Conservation (phyloP, 2,329 filamentous ascomycete species). For the Trichoderma polysporum region DNA sequence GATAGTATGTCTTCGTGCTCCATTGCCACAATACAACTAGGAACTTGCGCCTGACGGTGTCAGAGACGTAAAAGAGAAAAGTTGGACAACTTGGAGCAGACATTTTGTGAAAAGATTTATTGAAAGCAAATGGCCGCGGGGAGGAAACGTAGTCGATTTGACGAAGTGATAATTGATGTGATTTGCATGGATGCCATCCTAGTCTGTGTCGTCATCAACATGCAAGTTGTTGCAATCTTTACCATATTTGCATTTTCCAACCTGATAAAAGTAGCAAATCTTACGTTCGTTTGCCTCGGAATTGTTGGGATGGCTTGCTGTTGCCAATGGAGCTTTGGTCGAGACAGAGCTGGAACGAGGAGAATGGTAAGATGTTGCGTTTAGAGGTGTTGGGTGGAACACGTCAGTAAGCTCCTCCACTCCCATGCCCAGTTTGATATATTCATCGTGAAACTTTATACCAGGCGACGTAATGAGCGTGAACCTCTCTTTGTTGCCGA, state of each 20-base stretch:
- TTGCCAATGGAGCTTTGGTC: not conserved
- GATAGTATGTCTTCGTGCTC: no score
- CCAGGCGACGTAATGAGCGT: slow-evolving; percentile 51
- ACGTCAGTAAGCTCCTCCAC: slow-evolving; percentile 50
- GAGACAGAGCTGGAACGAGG: not conserved
- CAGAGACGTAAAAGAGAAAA: no score
- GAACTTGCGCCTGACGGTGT: no score
- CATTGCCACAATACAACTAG: no score
- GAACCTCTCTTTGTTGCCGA: slow-evolving; percentile 49
- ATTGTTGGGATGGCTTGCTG: not conserved
- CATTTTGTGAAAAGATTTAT: no score
- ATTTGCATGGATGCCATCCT: no score
- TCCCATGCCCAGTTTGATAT: slow-evolving; percentile 49
- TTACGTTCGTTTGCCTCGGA: slow-evolving; percentile 8
- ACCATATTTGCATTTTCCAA: slow-evolving; percentile 29
- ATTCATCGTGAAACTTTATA: slow-evolving; percentile 53
- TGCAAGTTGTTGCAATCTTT: slow-evolving; percentile 22
- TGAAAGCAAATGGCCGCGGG: no score
- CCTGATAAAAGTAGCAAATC: slow-evolving; percentile 25
- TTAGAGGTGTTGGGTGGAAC: slow-evolving; percentile 47
- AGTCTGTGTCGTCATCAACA: not conserved
- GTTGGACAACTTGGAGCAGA: no score
- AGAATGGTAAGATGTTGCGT: slow-evolving; percentile 2
- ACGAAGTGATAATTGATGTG: no score
- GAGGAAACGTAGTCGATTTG: no score